Evolutionary conservation across 371 early-diverging fungal genomes (phyloP).

Genomic region (Parasitella parasitica): DNA sequence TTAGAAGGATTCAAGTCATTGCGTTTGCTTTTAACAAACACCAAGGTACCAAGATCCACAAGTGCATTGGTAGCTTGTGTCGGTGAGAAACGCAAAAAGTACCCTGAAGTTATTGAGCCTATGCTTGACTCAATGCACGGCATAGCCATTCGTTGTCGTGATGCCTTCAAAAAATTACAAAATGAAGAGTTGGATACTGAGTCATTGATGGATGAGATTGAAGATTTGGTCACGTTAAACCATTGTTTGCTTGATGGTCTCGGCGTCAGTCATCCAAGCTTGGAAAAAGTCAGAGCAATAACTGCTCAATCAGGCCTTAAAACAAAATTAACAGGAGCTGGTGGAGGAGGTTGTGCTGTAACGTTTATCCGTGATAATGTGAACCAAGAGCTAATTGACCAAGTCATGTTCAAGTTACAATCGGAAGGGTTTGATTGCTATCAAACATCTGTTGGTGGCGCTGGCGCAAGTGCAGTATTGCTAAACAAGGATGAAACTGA

Average conservation of each 20-base stretch:
- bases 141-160: slow-evolving; percentile 60
- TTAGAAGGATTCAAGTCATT: slow-evolving; percentile 63
- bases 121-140: slow-evolving; percentile 78
- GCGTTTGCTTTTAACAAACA: slow-evolving; percentile 82
- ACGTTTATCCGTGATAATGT: slow-evolving; percentile 70
- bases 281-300: slow-evolving; percentile 78
- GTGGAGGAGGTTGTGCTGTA: slow-evolving; percentile 96
- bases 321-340: slow-evolving; percentile 95
- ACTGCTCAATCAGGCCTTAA: slow-evolving; percentile 61
- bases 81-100: slow-evolving; percentile 57
- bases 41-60: slow-evolving; percentile 87
- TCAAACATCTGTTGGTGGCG: slow-evolving; percentile 75
- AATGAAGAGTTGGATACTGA: slow-evolving; percentile 2
- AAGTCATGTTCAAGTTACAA: slow-evolving; percentile 44
- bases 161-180: slow-evolving; percentile 28
- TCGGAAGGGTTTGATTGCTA: slow-evolving; percentile 69
- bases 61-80: slow-evolving; percentile 85
- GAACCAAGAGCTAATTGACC: slow-evolving; percentile 38
- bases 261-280: slow-evolving; percentile 81
- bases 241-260: slow-evolving; percentile 75
- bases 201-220: slow-evolving; percentile 32
- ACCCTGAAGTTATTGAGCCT: slow-evolving; percentile 66
- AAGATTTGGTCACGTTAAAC: slow-evolving; percentile 78
- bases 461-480: slow-evolving; percentile 56
- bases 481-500: slow-evolving; percentile 23